These are phyloP conservation scores for Nothophaeocryptopus gaeumannii DNA, from an alignment of 2,329 filamentous ascomycete species.

Conservation along the genomic window DNA sequence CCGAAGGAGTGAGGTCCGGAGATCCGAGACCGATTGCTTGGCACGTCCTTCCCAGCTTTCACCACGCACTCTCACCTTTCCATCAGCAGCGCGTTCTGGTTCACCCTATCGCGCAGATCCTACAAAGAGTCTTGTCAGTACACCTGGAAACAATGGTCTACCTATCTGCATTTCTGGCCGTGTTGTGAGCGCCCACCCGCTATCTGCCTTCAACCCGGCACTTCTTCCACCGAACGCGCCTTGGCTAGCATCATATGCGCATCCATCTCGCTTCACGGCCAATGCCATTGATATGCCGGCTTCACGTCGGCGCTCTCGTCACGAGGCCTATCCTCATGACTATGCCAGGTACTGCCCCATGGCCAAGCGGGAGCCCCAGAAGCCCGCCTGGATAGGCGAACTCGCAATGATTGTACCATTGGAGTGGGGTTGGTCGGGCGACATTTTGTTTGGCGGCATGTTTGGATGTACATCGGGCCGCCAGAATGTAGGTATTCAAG, in stretches of 20 bases:
- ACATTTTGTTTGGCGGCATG: background rate
- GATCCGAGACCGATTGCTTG: too few species aligned
- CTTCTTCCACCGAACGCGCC: background rate
- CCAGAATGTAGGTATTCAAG: background rate
- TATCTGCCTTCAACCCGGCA: too few species aligned
- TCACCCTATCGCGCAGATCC: background rate
- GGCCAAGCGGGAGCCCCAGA: background rate
- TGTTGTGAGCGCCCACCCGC: too few species aligned
- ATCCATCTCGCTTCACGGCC: background rate
- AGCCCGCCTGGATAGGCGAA: conserved; percentile 4
- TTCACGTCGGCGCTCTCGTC: conserved; percentile 4
- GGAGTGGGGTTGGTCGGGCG: background rate
- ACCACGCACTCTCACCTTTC: too few species aligned
- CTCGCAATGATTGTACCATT: background rate
- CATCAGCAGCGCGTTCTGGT: too few species aligned
- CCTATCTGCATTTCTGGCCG: background rate
- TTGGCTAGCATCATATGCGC: background rate
- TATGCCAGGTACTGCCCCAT: background rate
- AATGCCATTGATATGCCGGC: background rate
- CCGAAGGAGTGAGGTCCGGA: too few species aligned
- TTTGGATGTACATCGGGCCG: background rate
- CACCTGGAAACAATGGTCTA: background rate
- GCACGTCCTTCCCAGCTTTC: too few species aligned
- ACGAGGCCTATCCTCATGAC: background rate
- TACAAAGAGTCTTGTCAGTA: background rate